Base-by-base conservation (phyloP, 202 grass and related monocot species). In the Schoenoplectus tabernaemontani region DNA sequence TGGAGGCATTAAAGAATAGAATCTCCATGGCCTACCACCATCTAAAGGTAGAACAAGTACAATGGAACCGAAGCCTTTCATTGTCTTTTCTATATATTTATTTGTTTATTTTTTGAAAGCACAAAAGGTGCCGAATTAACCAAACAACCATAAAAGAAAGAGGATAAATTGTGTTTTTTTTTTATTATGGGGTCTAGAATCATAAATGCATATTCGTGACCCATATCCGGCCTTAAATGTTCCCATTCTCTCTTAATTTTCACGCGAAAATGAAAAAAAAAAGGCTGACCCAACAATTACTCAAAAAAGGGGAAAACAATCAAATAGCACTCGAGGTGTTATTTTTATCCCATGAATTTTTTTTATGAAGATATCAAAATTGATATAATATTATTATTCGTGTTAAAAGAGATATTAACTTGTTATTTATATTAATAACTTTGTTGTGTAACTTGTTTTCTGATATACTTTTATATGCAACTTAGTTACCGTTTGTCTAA, bases 41-140 rank as follows among this genome's bases (percentile, higher is more conserved):
- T 80, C n/a, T 47, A 74, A 85, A 80, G 76, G 2, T 69, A 74
- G 76, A 73, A 36, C 76, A 85, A 80, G 83, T 85, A 85, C 76
- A 85, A 59, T 80, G 76, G 63, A 78, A 36, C 83, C 61, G 68
- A 64, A 79, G 15, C 4, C 59, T 65, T 50, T 80, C 59, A 4
- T 50, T 79, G 38, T 83, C 7, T 33, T 8, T 24, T 63, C 60
- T 32, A n/a, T n/a, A n/a, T n/a, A n/a, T n/a, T 5, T 83, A 30
- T 72, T 72, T 72, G 32, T 50, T 71, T 48, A n/a, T n/a, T n/a
- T n/a, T n/a, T 50, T 47, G 1, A 41, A 41, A 67, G 64, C 17
- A 7, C 34, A 67, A 20, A 42, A 67, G 36, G 15, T 22, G 36
- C 64, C 36, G 2, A 72, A 72, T 48, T 72, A 72, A 28, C 42